Evolutionary conservation across 2,329 filamentous ascomycete genomes (phyloP).

Genomic region (Xylaria sp.): DNA sequence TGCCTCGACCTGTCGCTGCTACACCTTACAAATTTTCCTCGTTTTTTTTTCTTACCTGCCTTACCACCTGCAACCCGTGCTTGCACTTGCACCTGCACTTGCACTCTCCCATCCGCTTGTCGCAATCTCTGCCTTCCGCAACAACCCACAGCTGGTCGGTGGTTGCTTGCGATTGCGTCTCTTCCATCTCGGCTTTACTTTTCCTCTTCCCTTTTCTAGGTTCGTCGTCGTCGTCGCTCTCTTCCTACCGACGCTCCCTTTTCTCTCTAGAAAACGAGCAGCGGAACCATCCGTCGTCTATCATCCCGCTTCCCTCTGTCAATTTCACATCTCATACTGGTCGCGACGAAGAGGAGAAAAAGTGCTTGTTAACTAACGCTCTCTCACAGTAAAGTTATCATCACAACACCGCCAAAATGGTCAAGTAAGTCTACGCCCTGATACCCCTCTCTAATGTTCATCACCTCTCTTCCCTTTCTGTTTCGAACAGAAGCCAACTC

Average conservation of each 20-base stretch:
- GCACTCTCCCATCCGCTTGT: slow-evolving; percentile 32
- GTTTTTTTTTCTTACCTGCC: slow-evolving; percentile 12
- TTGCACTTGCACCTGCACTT: slow-evolving; percentile 20
- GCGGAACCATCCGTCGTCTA: slow-evolving; percentile 9
- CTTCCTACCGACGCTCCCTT: slow-evolving; percentile 6
- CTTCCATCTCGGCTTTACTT: slow-evolving; percentile 29
- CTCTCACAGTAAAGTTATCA: slow-evolving; percentile 53
- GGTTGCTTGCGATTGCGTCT: slow-evolving; percentile 47
- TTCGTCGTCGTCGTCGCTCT: slow-evolving; percentile 28
- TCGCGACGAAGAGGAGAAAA: slow-evolving; percentile 3
- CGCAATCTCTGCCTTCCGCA: slow-evolving; percentile 40
- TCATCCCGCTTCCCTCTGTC: slow-evolving; percentile 35
- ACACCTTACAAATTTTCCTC: slow-evolving; percentile 40
- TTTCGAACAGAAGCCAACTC: neutral
- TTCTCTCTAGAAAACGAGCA: neutral
- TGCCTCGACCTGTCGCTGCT: neutral
- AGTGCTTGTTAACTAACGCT: slow-evolving; percentile 29
- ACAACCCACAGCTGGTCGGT: slow-evolving; percentile 47
- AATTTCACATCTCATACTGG: neutral
- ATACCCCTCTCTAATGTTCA: neutral
- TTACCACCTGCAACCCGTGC: slow-evolving; percentile 1
- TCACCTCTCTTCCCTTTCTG: neutral
- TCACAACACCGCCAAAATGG: slow-evolving; percentile 93
- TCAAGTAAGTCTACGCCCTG: slow-evolving; percentile 78
- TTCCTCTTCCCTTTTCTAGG: slow-evolving; percentile 38